Conservation (phyloP, 352 stramenopile species). For the Pythium phragmiticola region DNA sequence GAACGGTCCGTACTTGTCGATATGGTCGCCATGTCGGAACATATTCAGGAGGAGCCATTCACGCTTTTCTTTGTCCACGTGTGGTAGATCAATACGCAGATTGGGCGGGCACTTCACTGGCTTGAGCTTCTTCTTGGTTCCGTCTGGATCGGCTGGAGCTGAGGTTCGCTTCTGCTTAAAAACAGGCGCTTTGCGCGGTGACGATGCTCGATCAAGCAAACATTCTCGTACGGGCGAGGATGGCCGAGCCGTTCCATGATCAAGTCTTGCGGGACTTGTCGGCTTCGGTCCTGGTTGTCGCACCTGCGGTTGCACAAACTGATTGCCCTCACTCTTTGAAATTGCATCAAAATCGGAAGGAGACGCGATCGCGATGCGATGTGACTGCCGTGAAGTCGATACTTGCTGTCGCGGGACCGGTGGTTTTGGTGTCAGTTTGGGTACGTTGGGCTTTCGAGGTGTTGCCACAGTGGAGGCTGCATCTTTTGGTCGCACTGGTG, state of each 20-base stretch:
- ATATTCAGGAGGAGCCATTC: conserved; percentile 82
- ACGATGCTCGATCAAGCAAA: not conserved
- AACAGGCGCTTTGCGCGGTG: conserved; percentile 44
- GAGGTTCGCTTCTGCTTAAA: conserved; percentile 39
- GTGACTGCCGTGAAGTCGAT: conserved; percentile 3
- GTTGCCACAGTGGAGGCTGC: not conserved
- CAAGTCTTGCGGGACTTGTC: not conserved
- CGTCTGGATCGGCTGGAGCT: conserved; percentile 10
- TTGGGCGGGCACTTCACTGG: conserved; percentile 52
- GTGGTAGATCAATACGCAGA: conserved; percentile 45
- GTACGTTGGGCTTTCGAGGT: conserved; percentile 4
- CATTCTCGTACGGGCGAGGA: not conserved
- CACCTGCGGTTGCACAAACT: not conserved
- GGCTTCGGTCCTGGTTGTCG: too few relatives aligned
- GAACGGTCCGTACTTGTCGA: conserved; percentile 70
- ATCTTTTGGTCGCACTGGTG: not conserved
- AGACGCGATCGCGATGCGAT: not conserved
- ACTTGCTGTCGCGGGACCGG: conserved; percentile 15
- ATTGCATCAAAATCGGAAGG: not conserved
- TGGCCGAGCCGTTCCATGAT: not conserved
- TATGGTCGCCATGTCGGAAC: conserved; percentile 67
- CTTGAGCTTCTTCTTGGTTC: conserved; percentile 34
- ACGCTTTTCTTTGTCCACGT: conserved; percentile 63
- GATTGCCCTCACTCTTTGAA: not conserved
- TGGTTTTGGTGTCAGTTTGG: conserved; percentile 15